Percentiles rank a stretch among this genome's conserved stretches.
phyloP scores from a whole-genome alignment of 805 yeast species.

The Candida cerambycidarum region DNA sequence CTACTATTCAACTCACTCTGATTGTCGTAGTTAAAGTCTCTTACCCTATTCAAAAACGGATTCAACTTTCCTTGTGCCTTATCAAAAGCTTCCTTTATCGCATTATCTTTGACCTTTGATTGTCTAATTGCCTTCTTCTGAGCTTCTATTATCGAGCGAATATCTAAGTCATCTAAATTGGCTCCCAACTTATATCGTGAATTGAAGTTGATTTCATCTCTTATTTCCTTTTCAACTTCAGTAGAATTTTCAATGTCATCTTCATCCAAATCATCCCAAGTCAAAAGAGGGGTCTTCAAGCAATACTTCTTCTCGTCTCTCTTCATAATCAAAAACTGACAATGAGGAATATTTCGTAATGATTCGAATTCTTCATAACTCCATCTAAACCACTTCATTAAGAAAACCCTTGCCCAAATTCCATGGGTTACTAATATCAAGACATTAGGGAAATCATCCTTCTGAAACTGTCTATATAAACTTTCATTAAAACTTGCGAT shows the following conservation, averaged over 20 bases:
- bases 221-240: slow-evolving; percentile 36
- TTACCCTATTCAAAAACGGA: neutral
- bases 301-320: slow-evolving; percentile 50
- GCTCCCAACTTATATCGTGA: slow-evolving; percentile 27
- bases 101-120: slow-evolving; percentile 43
- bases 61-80: slow-evolving; percentile 7
- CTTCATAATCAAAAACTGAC: slow-evolving; percentile 80
- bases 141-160: slow-evolving; percentile 35
- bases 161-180: slow-evolving; percentile 38
- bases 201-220: slow-evolving; percentile 38
- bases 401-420: slow-evolving; percentile 87
- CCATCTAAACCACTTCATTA: slow-evolving; percentile 96
- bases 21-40: slow-evolving; percentile 23
- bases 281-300: slow-evolving; percentile 60
- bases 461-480: slow-evolving; percentile 73
- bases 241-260: slow-evolving; percentile 37
- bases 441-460: slow-evolving; percentile 71
- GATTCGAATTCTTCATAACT: slow-evolving; percentile 85
- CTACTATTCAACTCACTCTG: slow-evolving; percentile 28
- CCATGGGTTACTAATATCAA: slow-evolving; percentile 90
- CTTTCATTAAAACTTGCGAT: slow-evolving; percentile 90
- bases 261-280: slow-evolving; percentile 67
- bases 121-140: slow-evolving; percentile 36
- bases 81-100: slow-evolving; percentile 40
- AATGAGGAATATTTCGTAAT: slow-evolving; percentile 79